Percentiles rank a stretch among this genome's conserved stretches.
Evolutionary conservation across 2,329 filamentous ascomycete genomes (phyloP).

Genomic region (Neonectria neomacrospora): DNA sequence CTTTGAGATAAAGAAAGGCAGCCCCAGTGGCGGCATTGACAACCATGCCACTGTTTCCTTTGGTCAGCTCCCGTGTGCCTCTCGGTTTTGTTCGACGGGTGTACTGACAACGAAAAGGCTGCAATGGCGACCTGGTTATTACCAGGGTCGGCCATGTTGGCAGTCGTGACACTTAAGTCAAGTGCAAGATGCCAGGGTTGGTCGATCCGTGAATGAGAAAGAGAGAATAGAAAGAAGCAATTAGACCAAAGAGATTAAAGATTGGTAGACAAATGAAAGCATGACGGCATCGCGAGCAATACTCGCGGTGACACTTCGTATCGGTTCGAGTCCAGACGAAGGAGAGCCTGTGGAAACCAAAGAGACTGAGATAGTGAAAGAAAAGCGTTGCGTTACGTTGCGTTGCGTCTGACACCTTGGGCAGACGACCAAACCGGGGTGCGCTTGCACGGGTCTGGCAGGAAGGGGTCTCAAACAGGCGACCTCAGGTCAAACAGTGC

Average conservation of each 20-base stretch:
- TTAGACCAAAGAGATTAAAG: constrained; percentile 45
- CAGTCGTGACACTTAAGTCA: constrained; percentile 11
- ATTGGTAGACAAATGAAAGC: constrained; percentile 24
- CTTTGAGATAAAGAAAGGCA: constrained; percentile 59
- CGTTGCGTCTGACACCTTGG: constrained; percentile 13
- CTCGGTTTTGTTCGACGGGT: not conserved
- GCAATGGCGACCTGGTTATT: constrained; percentile 62
- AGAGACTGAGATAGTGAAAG: constrained; percentile 30
- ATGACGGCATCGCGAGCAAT: constrained; percentile 29
- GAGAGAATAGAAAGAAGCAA: constrained; percentile 47
- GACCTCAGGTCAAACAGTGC: constrained; percentile 42
- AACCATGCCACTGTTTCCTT: constrained; percentile 58
- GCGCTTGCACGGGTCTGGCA: constrained; percentile 27
- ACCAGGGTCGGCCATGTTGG: constrained; percentile 58
- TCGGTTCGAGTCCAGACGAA: constrained; percentile 5
- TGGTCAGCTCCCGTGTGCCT: constrained; percentile 40
- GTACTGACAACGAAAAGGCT: constrained; percentile 64
- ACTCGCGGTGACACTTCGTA: constrained; percentile 28
- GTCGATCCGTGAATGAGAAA: constrained; percentile 40
- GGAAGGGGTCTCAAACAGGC: constrained; percentile 36
- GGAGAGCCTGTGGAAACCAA: constrained; percentile 33
- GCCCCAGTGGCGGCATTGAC: constrained; percentile 62
- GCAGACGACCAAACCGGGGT: constrained; percentile 15
- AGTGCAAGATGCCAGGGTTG: constrained; percentile 6
- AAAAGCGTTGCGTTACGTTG: constrained; percentile 19